Percentiles rank a stretch among this genome's conserved stretches.
Conservation (phyloP, 805 yeast genomes). For the Saccharomycopsis olivae region DNA sequence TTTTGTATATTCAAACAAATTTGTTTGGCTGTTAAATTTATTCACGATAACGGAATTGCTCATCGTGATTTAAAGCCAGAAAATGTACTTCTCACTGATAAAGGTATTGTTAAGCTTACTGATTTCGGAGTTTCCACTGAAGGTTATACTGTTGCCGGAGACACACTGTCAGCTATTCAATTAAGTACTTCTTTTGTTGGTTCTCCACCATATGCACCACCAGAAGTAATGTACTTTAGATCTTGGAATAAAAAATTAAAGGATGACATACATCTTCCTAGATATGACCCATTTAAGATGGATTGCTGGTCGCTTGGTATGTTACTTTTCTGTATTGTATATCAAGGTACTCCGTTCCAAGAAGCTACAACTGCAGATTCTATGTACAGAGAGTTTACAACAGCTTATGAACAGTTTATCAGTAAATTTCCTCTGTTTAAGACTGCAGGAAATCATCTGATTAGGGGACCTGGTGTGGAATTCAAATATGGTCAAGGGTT, state of each 20-base stretch:
- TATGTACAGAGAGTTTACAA: slow-evolving; percentile 45
- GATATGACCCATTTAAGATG: slow-evolving; percentile 55
- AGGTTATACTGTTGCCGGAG: slow-evolving; percentile 44
- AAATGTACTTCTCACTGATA: slow-evolving; percentile 60
- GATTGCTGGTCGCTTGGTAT: slow-evolving; percentile 71
- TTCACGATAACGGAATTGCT: slow-evolving; percentile 70
- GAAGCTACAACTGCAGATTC: slow-evolving; percentile 36
- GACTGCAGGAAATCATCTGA: slow-evolving; percentile 29
- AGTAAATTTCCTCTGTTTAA: slow-evolving; percentile 38
- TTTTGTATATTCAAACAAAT: slow-evolving; percentile 81
- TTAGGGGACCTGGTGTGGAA: slow-evolving; percentile 60
- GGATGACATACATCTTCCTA: slow-evolving; percentile 25
- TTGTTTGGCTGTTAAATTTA: slow-evolving; percentile 64
- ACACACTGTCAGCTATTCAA: slow-evolving; percentile 32
- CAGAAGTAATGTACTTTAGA: slow-evolving; percentile 54
- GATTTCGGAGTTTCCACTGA: slow-evolving; percentile 91
- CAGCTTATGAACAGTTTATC: slow-evolving; percentile 33
- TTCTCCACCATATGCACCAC: slow-evolving; percentile 74
- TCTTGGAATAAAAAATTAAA: slow-evolving; percentile 23
- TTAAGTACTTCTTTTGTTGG: slow-evolving; percentile 46
- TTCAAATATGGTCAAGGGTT: slow-evolving; percentile 58
- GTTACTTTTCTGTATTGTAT: slow-evolving; percentile 48
- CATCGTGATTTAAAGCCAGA: slow-evolving; percentile 96
- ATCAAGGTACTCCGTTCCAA: slow-evolving; percentile 50
- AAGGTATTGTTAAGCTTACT: slow-evolving; percentile 63